Conservation (phyloP, 805 yeast species). For the Teunomyces tritomae region DNA sequence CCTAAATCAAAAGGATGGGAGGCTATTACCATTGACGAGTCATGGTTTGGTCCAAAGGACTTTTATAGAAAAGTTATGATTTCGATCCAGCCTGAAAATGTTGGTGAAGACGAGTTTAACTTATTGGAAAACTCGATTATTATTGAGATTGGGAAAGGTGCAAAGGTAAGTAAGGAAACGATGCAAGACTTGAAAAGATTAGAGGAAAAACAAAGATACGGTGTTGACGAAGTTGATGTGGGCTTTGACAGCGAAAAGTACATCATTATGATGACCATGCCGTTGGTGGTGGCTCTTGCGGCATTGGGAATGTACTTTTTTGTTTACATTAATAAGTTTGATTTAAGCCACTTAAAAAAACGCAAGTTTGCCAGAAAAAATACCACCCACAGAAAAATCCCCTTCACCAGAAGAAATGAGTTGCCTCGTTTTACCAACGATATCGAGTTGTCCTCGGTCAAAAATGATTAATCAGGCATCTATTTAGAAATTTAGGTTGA, state of each 20-base stretch:
- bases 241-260: constrained; percentile 55
- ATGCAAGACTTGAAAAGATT: constrained; percentile 39
- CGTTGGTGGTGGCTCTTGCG: constrained; percentile 60
- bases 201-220: constrained; percentile 29
- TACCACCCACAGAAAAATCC: constrained; percentile 29
- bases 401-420: constrained; percentile 23
- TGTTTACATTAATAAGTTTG: constrained; percentile 52
- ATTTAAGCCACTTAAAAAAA: constrained; percentile 39
- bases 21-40: constrained; percentile 58
- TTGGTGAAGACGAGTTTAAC: constrained; percentile 65
- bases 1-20: constrained; percentile 56
- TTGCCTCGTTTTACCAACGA: constrained; percentile 34
- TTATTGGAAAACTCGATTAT: constrained; percentile 42
- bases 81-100: constrained; percentile 70
- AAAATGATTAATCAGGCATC: constrained; percentile 9
- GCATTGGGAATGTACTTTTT: constrained; percentile 65
- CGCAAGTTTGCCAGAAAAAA: constrained; percentile 23
- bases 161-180: constrained; percentile 51
- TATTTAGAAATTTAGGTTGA: background rate
- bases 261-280: constrained; percentile 65
- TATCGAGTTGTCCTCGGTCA: constrained; percentile 11
- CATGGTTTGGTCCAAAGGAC: constrained; percentile 56
- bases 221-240: constrained; percentile 39
- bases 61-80: constrained; percentile 56
- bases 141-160: constrained; percentile 49